Percentiles rank a stretch among this genome's conserved stretches.
Conservation (phyloP, 2,329 filamentous ascomycete species). For the Cucurbitaria berberidis region DNA sequence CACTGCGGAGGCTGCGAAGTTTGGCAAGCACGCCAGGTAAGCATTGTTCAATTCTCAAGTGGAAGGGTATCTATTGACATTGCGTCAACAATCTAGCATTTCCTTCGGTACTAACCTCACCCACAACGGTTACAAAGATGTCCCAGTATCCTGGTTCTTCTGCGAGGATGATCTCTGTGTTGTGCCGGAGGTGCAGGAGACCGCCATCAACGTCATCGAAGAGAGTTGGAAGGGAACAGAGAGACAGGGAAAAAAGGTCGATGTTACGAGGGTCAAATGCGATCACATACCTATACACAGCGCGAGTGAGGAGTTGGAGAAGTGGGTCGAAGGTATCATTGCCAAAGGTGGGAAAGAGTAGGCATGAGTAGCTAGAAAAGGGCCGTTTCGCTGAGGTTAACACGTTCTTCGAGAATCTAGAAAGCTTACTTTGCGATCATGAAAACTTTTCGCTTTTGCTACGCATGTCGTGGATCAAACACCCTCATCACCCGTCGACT, state of each 20-base stretch:
- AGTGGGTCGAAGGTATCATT: constrained; percentile 30
- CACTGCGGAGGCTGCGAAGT: constrained; percentile 15
- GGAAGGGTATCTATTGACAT: background rate
- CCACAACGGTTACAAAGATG: constrained; percentile 51
- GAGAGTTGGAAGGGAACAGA: constrained; percentile 27
- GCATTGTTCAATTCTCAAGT: background rate
- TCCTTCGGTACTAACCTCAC: constrained; percentile 47
- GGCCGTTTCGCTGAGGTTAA: too few species aligned
- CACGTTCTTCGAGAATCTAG: too few species aligned
- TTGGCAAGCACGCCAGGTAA: constrained; percentile 31
- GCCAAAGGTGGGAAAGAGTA: constrained; percentile 6
- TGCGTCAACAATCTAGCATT: constrained; percentile 22
- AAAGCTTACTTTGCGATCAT: too few species aligned
- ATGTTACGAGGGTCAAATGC: constrained; percentile 46
- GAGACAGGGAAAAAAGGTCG: constrained; percentile 46
- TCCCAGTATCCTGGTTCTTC: constrained; percentile 51
- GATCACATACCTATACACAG: constrained; percentile 46
- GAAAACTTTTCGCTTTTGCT: too few species aligned
- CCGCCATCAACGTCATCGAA: constrained; percentile 46
- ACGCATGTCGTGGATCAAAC: background rate
- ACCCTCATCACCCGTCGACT: constrained; percentile 6
- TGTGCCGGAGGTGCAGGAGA: constrained; percentile 39
- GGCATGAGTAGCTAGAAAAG: too few species aligned
- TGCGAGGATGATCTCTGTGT: constrained; percentile 48
- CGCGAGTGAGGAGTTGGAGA: constrained; percentile 29